phyloP scores from a whole-genome alignment of 2,329 filamentous ascomycete genomes.

The Aureobasidium sp. region DNA sequence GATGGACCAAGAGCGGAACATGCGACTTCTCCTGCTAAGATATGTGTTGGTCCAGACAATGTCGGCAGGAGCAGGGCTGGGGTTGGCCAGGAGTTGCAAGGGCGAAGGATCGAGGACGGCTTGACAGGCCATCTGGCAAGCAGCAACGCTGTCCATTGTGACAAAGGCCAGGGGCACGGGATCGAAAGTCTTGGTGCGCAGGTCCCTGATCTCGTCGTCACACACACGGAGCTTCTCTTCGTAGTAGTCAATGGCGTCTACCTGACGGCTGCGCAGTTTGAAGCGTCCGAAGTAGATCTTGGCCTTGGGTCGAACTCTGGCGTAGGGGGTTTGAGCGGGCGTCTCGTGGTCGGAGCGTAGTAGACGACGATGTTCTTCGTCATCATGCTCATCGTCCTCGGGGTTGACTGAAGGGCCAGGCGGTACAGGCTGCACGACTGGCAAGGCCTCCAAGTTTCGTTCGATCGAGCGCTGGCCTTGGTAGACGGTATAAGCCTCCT shows the following conservation, averaged over 20 bases:
- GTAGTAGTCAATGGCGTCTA: conserved; percentile 93
- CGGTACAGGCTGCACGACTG: conserved; percentile 42
- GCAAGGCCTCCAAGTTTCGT: conserved; percentile 42
- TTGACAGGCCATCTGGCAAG: conserved; percentile 91
- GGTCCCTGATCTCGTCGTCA: conserved; percentile 64
- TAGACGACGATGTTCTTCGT: conserved; percentile 54
- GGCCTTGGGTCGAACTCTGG: conserved; percentile 55
- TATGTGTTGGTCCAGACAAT: conserved; percentile 97
- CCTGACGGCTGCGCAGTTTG: conserved; percentile 60
- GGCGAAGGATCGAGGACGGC: conserved; percentile 88
- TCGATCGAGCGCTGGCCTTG: conserved; percentile 52
- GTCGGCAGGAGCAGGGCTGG: conserved; percentile 81
- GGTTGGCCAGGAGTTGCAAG: conserved; percentile 73
- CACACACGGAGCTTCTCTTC: conserved; percentile 74
- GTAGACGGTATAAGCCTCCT: conserved; percentile 75
- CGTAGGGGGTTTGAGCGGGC: conserved; percentile 34
- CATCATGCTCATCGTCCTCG: conserved; percentile 27
- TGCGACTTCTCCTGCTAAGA: conserved; percentile 63
- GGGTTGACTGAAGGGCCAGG: conserved; percentile 24
- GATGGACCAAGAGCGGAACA: conserved; percentile 73
- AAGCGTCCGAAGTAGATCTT: conserved; percentile 75
- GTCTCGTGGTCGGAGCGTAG: conserved; percentile 44
- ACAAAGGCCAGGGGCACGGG: conserved; percentile 86
- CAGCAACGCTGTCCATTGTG: conserved; percentile 92
- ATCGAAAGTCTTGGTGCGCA: conserved; percentile 68